phyloP scores from a whole-genome alignment of 2,329 filamentous ascomycete genomes.

The Nigrospora oryzae region DNA sequence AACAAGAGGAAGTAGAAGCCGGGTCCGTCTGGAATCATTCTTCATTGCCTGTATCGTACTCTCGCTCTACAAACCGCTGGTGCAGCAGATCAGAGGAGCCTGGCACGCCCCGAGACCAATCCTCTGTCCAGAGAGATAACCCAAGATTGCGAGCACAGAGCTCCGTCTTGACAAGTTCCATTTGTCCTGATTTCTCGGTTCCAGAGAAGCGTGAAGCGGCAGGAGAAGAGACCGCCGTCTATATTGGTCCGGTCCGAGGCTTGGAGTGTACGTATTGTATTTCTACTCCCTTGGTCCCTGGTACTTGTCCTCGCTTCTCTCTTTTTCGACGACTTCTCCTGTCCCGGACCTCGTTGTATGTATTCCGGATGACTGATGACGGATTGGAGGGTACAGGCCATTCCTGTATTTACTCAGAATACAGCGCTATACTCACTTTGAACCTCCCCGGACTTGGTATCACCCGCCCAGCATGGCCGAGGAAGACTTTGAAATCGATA shows the following conservation, averaged over 20 bases:
- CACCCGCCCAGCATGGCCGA: slow-evolving; percentile 48
- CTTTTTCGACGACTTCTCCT: slow-evolving; percentile 8
- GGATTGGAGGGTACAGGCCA: slow-evolving; percentile 24
- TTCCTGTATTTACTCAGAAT: slow-evolving; percentile 32
- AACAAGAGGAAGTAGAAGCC: neutral
- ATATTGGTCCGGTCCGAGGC: slow-evolving; percentile 5
- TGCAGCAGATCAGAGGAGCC: neutral
- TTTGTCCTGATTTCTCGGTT: neutral
- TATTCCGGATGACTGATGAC: slow-evolving; percentile 24
- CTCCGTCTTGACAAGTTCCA: slow-evolving; percentile 42
- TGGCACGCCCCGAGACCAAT: neutral
- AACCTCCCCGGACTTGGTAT: slow-evolving; percentile 15
- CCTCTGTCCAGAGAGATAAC: slow-evolving; percentile 8
- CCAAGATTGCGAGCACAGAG: slow-evolving; percentile 51
- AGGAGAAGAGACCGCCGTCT: neutral
- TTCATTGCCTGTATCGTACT: slow-evolving; percentile 13
- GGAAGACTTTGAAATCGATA: slow-evolving; percentile 65
- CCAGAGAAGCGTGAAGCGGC: slow-evolving; percentile 3
- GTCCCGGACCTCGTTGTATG: slow-evolving; percentile 9
- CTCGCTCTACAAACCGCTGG: neutral
- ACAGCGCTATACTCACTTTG: slow-evolving; percentile 21
- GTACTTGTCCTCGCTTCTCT: slow-evolving; percentile 8
- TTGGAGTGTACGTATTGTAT: slow-evolving; percentile 48
- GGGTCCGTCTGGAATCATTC: neutral
- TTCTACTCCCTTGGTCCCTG: slow-evolving; percentile 21